Evolutionary conservation across 768 basidiomycete species (phyloP).

Genomic region (Tricholoma terreum): DNA sequence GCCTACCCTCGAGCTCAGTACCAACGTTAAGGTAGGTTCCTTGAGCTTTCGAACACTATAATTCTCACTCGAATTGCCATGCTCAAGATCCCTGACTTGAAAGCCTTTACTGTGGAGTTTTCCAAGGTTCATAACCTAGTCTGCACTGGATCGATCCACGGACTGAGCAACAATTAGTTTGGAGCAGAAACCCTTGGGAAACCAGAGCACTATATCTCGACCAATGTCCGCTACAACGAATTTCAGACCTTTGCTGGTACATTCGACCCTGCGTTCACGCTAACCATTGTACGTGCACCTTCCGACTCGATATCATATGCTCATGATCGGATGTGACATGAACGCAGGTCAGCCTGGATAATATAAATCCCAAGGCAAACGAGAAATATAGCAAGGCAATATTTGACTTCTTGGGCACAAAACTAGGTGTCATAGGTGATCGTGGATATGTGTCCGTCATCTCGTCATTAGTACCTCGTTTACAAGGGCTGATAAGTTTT

Average conservation of each 20-base stretch:
- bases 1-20: conserved; percentile 42
- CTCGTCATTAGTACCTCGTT: not conserved
- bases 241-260: conserved; percentile 58
- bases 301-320: not conserved
- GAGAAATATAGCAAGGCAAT: conserved; percentile 54
- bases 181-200: conserved; percentile 52
- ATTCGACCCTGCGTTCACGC: conserved; percentile 62
- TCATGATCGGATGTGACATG: not conserved
- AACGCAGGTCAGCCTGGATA: conserved; percentile 53
- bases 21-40: conserved; percentile 40
- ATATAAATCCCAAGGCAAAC: conserved; percentile 46
- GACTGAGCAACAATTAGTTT: conserved; percentile 33
- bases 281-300: conserved; percentile 48
- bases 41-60: not conserved
- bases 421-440: conserved; percentile 46
- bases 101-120: conserved; percentile 47
- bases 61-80: not conserved
- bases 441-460: conserved; percentile 58
- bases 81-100: conserved; percentile 34
- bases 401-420: conserved; percentile 51
- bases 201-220: conserved; percentile 52
- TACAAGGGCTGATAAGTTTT: not conserved
- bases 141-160: not conserved
- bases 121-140: conserved; percentile 42
- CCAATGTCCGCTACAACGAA: conserved; percentile 56